A percentile compares a stretch with the other conserved stretches of the same genome.
These are phyloP conservation scores for Alternaria ventricosa DNA, from an alignment of 2,329 filamentous ascomycete species.

Conservation along the genomic window DNA sequence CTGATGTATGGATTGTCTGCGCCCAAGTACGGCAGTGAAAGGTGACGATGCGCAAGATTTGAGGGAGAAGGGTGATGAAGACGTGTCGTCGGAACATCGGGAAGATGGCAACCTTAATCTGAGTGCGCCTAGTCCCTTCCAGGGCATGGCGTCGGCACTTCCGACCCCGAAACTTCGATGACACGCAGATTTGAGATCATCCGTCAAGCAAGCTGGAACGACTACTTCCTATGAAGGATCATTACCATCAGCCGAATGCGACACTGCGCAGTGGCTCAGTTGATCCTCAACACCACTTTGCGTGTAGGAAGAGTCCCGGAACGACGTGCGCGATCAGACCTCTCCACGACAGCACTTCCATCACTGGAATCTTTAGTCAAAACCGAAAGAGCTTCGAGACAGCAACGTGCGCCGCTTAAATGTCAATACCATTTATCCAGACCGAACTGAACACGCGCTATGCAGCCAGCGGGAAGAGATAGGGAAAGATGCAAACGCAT, in stretches of 20 bases:
- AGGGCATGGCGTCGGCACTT: background rate
- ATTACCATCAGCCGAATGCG: background rate
- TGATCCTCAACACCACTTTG: no score
- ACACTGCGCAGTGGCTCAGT: background rate
- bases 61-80: background rate
- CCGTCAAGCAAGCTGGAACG: background rate
- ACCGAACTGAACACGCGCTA: no score
- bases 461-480: no score
- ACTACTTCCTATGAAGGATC: fast-evolving
- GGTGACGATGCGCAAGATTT: background rate
- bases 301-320: no score
- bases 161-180: background rate
- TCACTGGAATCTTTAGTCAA: background rate
- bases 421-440: no score
- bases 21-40: background rate
- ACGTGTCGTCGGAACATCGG: background rate
- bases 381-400: no score
- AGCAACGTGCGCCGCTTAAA: no score
- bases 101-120: background rate
- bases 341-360: background rate
- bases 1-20: no score
- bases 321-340: background rate
- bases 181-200: background rate
- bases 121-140: no score
- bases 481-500: no score